These are phyloP conservation scores for Colletotrichum orchidophilum DNA, from an alignment of 2,329 filamentous ascomycete species.

Conservation along the genomic window DNA sequence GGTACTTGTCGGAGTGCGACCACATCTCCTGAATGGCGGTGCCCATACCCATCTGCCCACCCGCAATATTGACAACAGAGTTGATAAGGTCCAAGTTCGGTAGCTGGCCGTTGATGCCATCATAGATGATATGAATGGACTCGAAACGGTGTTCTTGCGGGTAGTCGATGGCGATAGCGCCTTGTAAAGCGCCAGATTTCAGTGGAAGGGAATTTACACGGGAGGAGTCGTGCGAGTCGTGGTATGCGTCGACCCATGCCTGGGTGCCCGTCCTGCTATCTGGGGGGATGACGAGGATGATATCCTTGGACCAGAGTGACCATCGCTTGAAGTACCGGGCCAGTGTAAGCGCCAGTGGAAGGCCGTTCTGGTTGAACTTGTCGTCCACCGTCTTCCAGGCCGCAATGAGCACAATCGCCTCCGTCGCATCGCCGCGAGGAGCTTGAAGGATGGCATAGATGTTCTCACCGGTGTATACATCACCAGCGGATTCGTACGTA, in stretches of 20 bases:
- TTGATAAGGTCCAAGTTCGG: constrained; percentile 97
- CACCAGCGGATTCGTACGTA: constrained; percentile 81
- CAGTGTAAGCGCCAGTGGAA: constrained; percentile 85
- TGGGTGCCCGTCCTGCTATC: constrained; percentile 92
- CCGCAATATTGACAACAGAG: constrained; percentile 87
- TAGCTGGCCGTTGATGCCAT: constrained; percentile 93
- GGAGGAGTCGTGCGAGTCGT: constrained; percentile 81
- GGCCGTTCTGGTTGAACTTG: constrained; percentile 84
- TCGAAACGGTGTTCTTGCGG: constrained; percentile 86
- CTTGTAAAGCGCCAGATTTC: constrained; percentile 93
- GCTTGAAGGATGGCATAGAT: constrained; percentile 93
- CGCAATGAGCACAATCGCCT: constrained; percentile 92
- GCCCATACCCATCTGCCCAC: constrained; percentile 90
- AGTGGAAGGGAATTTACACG: constrained; percentile 81
- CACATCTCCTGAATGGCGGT: constrained; percentile 88
- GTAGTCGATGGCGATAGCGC: constrained; percentile 93
- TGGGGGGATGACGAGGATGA: constrained; percentile 88
- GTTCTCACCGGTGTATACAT: constrained; percentile 82
- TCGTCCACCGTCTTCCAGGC: constrained; percentile 86
- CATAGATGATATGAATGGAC: constrained; percentile 90
- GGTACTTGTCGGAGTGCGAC: constrained; percentile 79
- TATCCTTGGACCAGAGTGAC: constrained; percentile 99
- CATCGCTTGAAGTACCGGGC: constrained; percentile 96
- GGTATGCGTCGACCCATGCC: constrained; percentile 98
- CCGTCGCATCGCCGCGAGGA: constrained; percentile 93